phyloP scores from a whole-genome alignment of 345 rosid genomes.

The Noccaea bulbosa region DNA sequence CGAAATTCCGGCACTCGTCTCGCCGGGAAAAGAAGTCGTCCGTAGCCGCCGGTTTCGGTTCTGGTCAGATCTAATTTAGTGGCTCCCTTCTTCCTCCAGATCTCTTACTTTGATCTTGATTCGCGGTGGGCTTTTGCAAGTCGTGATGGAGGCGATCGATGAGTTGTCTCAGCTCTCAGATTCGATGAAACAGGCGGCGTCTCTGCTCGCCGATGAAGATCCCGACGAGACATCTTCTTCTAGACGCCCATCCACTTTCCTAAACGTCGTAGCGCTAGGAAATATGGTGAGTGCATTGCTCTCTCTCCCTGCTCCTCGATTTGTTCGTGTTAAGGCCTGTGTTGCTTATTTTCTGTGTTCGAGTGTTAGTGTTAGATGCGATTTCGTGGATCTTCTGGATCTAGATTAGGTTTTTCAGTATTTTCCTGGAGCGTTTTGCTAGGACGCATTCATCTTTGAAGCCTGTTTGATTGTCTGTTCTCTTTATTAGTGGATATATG shows the following conservation, averaged over 20 bases:
- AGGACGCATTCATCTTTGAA: slow-evolving; percentile 13
- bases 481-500: background rate
- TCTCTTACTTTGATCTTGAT: slow-evolving; percentile 40
- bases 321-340: background rate
- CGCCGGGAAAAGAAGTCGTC: slow-evolving; percentile 13
- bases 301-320: slow-evolving; percentile 5
- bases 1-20: slow-evolving; percentile 27
- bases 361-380: slow-evolving; percentile 31
- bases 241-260: slow-evolving; percentile 71
- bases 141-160: slow-evolving; percentile 92
- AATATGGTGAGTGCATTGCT: slow-evolving; percentile 71
- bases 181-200: slow-evolving; percentile 81
- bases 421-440: slow-evolving; percentile 5
- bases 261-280: slow-evolving; percentile 86
- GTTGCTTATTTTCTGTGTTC: slow-evolving; percentile 4
- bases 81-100: slow-evolving; percentile 34
- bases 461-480: slow-evolving; percentile 9
- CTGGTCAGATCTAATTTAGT: slow-evolving; percentile 37
- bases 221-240: slow-evolving; percentile 68
- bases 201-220: slow-evolving; percentile 95
- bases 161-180: slow-evolving; percentile 89
- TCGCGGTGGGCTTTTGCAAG: slow-evolving; percentile 24
- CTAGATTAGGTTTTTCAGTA: slow-evolving; percentile 38
- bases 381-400: slow-evolving; percentile 42
- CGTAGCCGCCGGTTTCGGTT: slow-evolving; percentile 14